Conservation (phyloP, 75 land plant species). For the Ceratopteris richardii region DNA sequence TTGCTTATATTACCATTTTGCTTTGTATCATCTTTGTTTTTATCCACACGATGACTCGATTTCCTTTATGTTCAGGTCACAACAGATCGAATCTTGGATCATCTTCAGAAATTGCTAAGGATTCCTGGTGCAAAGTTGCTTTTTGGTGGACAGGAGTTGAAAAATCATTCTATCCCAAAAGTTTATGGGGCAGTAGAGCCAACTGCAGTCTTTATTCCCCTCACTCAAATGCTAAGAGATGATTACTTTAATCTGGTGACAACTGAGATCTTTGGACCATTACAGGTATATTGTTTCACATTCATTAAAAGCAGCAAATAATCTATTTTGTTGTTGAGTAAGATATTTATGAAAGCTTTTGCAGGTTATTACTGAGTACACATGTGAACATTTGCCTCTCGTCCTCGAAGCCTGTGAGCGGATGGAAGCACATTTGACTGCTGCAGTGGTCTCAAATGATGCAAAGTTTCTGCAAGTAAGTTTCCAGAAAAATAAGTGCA, state of each 20-base stretch:
- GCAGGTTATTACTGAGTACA: conserved; percentile 81
- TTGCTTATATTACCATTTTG: too few relatives aligned
- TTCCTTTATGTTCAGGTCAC: conserved; percentile 54
- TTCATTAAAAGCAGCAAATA: too few relatives aligned
- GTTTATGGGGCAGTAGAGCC: conserved; percentile 95
- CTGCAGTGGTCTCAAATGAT: conserved; percentile 98
- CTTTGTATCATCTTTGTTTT: too few relatives aligned
- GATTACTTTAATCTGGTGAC: conserved; percentile 76
- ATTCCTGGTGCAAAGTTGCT: conserved; percentile 77
- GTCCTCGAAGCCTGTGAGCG: conserved; percentile 82
- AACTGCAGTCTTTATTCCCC: conserved; percentile 83
- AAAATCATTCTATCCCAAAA: conserved; percentile 76
- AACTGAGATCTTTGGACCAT: conserved; percentile 91
- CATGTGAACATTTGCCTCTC: conserved; percentile 47
- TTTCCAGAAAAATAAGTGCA: background rate
- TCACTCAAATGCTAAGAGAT: conserved; percentile 68
- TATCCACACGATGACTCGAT: too few relatives aligned
- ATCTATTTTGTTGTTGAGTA: too few relatives aligned
- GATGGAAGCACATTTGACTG: conserved; percentile 98
- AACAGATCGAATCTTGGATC: conserved; percentile 79
- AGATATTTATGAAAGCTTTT: background rate
- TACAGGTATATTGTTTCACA: conserved; percentile 51
- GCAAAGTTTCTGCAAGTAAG: conserved; percentile 64
- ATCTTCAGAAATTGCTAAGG: conserved; percentile 51
- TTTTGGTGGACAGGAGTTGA: conserved; percentile 81